Evolutionary conservation across 225 moss, liverwort and hornwort species (phyloP).

Genomic region (Polytrichum formosum): DNA sequence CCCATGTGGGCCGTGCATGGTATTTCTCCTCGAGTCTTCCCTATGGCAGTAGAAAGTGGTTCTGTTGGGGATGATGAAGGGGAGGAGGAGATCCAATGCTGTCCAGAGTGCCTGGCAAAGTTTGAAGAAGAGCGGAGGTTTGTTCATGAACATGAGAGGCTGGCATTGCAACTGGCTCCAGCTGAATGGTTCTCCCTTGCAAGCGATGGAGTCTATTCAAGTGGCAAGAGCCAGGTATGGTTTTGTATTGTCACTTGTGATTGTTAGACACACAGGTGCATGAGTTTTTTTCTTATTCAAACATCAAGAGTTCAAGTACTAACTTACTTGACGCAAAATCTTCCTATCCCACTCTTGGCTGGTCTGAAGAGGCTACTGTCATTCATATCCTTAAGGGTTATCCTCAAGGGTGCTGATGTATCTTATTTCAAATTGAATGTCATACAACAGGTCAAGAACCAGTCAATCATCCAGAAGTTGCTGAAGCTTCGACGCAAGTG

Average conservation of each 20-base stretch:
- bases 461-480: slow-evolving; percentile 31
- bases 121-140: slow-evolving; percentile 38
- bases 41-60: not conserved
- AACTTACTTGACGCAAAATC: too few relatives aligned
- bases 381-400: not conserved
- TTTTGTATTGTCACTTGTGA: not conserved
- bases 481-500: slow-evolving; percentile 53
- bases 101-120: slow-evolving; percentile 36
- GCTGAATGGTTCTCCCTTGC: slow-evolving; percentile 36
- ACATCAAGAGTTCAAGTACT: too few relatives aligned
- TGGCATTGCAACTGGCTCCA: slow-evolving; percentile 39
- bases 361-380: too few relatives aligned
- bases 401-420: not conserved
- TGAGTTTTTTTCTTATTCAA: too few relatives aligned
- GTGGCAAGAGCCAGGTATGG: slow-evolving; percentile 20
- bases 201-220: slow-evolving; percentile 20
- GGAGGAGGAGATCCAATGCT: slow-evolving; percentile 24
- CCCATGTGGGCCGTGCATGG: too few relatives aligned
- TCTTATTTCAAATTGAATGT: not conserved
- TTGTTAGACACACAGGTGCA: not conserved
- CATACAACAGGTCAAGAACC: slow-evolving; percentile 14
- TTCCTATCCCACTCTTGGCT: too few relatives aligned
- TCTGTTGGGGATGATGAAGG: not conserved
- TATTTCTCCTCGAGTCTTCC: not conserved
- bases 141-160: slow-evolving; percentile 40